These are phyloP conservation scores for Paraphoma chrysanthemicola DNA, from an alignment of 2,329 filamentous ascomycete genomes.

Conservation along the genomic window DNA sequence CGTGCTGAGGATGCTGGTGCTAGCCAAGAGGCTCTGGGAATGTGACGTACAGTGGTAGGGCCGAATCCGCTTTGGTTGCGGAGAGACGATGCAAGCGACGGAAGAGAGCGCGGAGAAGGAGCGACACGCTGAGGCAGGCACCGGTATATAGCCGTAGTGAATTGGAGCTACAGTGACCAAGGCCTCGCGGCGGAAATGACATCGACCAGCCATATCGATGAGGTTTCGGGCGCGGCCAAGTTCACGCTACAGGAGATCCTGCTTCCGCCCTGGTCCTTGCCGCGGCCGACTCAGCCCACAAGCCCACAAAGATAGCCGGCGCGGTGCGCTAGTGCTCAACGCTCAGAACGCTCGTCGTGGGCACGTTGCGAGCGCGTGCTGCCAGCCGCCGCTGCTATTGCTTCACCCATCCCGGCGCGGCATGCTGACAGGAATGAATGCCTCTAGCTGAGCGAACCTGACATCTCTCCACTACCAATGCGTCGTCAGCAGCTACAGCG, in stretches of 20 bases:
- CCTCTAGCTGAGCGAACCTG: background rate
- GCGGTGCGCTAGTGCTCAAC: background rate
- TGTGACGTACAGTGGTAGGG: slow-evolving; percentile 17
- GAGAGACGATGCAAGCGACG: background rate
- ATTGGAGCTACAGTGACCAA: background rate
- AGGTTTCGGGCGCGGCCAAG: background rate
- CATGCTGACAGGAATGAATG: background rate
- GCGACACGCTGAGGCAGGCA: slow-evolving; percentile 1
- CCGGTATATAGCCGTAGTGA: background rate
- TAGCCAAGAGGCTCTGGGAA: background rate
- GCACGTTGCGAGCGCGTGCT: background rate
- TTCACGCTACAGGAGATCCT: background rate
- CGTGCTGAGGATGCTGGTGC: slow-evolving; percentile 6
- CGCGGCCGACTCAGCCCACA: background rate
- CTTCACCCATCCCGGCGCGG: background rate
- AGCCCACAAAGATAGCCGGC: background rate
- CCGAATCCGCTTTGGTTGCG: background rate
- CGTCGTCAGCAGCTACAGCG: background rate
- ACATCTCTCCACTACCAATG: background rate
- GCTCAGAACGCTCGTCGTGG: background rate
- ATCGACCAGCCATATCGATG: slow-evolving; percentile 7
- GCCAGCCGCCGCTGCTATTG: background rate
- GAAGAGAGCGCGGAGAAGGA: slow-evolving; percentile 6
- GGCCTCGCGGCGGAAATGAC: slow-evolving; percentile 6
- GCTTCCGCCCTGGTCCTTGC: slow-evolving; percentile 2